A percentile compares a stretch with the other conserved stretches of the same genome.
Conservation (phyloP, 1,284 basidiomycete genomes). For the Ganoderma meredithae region DNA sequence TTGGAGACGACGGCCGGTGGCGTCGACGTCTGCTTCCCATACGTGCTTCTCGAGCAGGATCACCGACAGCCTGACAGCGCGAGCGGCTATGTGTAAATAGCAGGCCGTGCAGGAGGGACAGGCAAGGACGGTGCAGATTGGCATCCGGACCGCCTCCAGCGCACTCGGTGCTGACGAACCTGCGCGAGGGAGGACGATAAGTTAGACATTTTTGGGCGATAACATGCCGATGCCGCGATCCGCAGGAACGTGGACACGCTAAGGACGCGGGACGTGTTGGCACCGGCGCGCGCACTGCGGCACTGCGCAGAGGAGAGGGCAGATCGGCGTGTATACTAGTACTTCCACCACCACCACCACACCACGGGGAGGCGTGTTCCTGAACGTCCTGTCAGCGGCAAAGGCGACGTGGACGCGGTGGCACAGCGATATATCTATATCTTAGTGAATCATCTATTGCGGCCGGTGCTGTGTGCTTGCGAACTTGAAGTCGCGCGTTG, state of each 20-base stretch:
- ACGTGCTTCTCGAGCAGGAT: background rate
- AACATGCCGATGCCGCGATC: background rate
- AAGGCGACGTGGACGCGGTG: background rate
- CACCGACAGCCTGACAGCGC: background rate
- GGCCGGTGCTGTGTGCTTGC: constrained; percentile 4
- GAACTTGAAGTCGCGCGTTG: background rate
- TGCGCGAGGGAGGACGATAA: background rate
- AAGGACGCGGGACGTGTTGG: background rate
- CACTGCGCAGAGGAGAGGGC: background rate
- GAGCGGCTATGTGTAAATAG: background rate
- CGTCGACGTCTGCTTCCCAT: background rate
- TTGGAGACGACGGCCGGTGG: constrained; percentile 8
- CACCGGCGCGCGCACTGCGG: background rate
- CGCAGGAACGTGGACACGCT: background rate
- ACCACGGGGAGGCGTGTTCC: constrained; percentile 9
- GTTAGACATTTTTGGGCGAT: background rate
- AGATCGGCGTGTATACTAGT: background rate
- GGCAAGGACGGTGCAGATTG: background rate
- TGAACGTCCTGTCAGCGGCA: constrained; percentile 1
- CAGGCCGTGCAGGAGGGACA: too few species aligned
- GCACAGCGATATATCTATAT: background rate
- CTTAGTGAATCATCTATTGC: background rate
- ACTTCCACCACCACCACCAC: too few species aligned
- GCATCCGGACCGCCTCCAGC: background rate
- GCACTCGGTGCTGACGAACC: constrained; percentile 5